Percentiles rank a stretch among this genome's conserved stretches.
These are phyloP conservation scores for Ophiostoma ulmi DNA, from an alignment of 2,329 filamentous ascomycete genomes.

Conservation along the genomic window DNA sequence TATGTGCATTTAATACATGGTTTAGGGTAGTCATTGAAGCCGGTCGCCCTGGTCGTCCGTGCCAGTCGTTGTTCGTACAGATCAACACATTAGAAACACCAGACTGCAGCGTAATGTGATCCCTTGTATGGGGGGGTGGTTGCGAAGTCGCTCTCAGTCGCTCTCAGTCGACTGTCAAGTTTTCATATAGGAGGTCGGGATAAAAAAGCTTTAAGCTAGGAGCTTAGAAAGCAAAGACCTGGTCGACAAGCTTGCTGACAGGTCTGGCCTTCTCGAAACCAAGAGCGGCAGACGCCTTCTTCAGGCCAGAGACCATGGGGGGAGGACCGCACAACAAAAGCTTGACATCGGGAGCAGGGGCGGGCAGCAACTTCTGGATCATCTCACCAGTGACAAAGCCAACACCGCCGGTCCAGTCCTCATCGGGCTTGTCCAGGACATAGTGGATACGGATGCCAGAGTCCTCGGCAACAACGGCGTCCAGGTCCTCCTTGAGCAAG, in stretches of 20 bases:
- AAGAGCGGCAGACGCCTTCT: slow-evolving; percentile 86
- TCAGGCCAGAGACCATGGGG: slow-evolving; percentile 93
- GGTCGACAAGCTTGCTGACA: slow-evolving; percentile 96
- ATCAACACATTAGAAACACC: background rate
- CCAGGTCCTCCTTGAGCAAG: slow-evolving; percentile 85
- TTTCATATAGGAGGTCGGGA: background rate
- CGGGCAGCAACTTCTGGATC: slow-evolving; percentile 84
- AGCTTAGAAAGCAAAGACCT: slow-evolving; percentile 84
- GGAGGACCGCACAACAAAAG: slow-evolving; percentile 91
- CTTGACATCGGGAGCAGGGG: slow-evolving; percentile 82
- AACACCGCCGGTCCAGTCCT: slow-evolving; percentile 84
- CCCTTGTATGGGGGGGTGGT: background rate
- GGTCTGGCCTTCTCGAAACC: slow-evolving; percentile 89
- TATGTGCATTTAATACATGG: background rate
- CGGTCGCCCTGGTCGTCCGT: background rate
- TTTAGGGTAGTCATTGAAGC: background rate
- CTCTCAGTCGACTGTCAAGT: background rate
- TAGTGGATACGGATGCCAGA: slow-evolving; percentile 83
- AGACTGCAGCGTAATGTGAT: background rate
- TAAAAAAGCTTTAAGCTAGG: background rate
- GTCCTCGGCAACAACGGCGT: slow-evolving; percentile 71
- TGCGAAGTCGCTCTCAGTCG: background rate
- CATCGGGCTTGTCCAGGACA: slow-evolving; percentile 91
- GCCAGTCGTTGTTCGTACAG: background rate
- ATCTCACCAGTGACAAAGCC: slow-evolving; percentile 95